Percentiles rank a stretch among this genome's conserved stretches.
Evolutionary conservation across 495 filamentous ascomycete species (phyloP).

Genomic region (Mytilinidion resinicola): DNA sequence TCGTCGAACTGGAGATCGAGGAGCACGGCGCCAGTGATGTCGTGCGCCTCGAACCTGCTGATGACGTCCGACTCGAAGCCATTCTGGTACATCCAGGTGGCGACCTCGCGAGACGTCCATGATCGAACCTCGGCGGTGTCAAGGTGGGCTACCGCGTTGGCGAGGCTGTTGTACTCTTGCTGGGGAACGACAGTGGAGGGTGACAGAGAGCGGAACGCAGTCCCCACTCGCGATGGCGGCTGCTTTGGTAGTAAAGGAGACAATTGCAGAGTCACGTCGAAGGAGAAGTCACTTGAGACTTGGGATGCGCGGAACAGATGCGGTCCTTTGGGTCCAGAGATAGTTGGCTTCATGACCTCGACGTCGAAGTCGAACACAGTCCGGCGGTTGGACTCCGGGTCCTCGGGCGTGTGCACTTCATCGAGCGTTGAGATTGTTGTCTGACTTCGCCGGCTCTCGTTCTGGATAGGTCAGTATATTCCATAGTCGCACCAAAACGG

Average conservation of each 20-base stretch:
- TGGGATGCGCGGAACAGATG: constrained; percentile 72
- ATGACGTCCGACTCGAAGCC: constrained; percentile 66
- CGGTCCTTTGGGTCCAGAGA: constrained; percentile 75
- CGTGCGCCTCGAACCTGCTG: constrained; percentile 81
- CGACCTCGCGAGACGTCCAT: constrained; percentile 74
- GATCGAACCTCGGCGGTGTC: constrained; percentile 50
- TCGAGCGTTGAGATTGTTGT: constrained; percentile 73
- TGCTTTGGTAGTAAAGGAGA: constrained; percentile 51
- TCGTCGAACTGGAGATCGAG: constrained; percentile 84
- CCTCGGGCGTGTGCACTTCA: constrained; percentile 56
- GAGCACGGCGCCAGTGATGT: constrained; percentile 80
- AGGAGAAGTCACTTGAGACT: constrained; percentile 49
- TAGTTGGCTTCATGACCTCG: constrained; percentile 45
- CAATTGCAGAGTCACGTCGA: constrained; percentile 51
- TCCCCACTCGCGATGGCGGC: constrained; percentile 27
- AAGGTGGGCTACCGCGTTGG: constrained; percentile 45
- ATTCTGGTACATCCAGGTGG: constrained; percentile 65
- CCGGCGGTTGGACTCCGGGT: constrained; percentile 45
- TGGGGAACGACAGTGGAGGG: constrained; percentile 31
- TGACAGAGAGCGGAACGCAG: constrained; percentile 29
- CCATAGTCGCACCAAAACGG: background rate
- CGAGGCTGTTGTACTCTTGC: constrained; percentile 33
- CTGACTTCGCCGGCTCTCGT: constrained; percentile 52
- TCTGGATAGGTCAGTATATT: constrained; percentile 15
- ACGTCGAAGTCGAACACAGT: constrained; percentile 42